These are phyloP conservation scores for Rhodamnia rubescens DNA, from an alignment of 345 rosid species.

Conservation along the genomic window DNA sequence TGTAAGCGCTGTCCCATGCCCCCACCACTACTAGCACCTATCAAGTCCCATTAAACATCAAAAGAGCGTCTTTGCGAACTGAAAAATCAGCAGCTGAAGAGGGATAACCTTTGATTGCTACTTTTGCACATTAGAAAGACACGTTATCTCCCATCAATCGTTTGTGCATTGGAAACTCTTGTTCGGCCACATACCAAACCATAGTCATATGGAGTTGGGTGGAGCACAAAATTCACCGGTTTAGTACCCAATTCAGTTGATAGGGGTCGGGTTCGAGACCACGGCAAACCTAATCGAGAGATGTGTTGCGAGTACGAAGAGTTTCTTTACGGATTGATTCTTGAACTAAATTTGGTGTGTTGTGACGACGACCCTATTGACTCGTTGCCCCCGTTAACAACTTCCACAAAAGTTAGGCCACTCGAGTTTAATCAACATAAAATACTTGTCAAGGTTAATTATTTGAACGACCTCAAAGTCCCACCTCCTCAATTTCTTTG, in stretches of 20 bases:
- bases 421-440: background rate
- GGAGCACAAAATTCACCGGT: background rate
- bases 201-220: background rate
- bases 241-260: background rate
- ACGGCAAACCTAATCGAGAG: background rate
- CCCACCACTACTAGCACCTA: background rate
- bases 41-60: background rate
- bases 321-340: background rate
- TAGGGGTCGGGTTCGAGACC: background rate
- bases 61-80: background rate
- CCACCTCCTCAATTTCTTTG: background rate
- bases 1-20: background rate
- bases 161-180: background rate
- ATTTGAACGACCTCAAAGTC: background rate
- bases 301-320: background rate
- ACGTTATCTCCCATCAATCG: background rate
- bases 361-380: background rate
- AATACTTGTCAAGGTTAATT: background rate
- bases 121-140: background rate
- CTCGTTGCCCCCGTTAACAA: background rate
- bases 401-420: slow-evolving; percentile 5
- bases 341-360: background rate
- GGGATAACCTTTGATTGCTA: background rate
- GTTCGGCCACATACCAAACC: background rate
- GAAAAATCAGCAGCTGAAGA: background rate